phyloP scores from a whole-genome alignment of 352 stramenopile species.

The Aphanomyces euteiches region DNA sequence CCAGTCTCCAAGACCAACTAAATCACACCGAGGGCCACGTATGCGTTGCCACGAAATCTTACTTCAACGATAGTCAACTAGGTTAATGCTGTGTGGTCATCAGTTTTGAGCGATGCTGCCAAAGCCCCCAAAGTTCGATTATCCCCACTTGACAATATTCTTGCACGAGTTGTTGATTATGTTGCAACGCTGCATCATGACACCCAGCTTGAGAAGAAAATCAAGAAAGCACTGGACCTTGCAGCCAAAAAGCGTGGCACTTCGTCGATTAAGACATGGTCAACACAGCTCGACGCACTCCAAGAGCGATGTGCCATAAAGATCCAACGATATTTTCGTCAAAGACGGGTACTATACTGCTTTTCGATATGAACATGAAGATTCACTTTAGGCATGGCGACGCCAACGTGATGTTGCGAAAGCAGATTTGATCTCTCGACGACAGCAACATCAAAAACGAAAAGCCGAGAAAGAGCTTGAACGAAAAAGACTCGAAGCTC shows the following conservation, averaged over 20 bases:
- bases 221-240: constrained; percentile 38
- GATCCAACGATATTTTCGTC: constrained; percentile 67
- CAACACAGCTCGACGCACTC: constrained; percentile 67
- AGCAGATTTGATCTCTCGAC: background rate
- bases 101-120: constrained; percentile 10
- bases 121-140: background rate
- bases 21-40: constrained; percentile 44
- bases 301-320: constrained; percentile 60
- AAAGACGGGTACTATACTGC: constrained; percentile 33
- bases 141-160: constrained; percentile 32
- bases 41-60: background rate
- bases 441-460: constrained; percentile 41
- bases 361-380: background rate
- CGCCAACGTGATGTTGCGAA: constrained; percentile 10
- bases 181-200: constrained; percentile 52
- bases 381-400: constrained; percentile 12
- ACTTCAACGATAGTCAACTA: background rate
- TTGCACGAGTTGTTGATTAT: constrained; percentile 56
- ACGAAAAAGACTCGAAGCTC: constrained; percentile 48
- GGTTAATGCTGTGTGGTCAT: constrained; percentile 26
- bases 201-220: constrained; percentile 56
- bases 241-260: background rate
- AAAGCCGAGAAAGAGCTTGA: constrained; percentile 58
- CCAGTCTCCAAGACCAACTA: constrained; percentile 57
- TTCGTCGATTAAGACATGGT: constrained; percentile 43